Conservation (phyloP, 2,329 filamentous ascomycete genomes). For the Talaromyces rugulosus region DNA sequence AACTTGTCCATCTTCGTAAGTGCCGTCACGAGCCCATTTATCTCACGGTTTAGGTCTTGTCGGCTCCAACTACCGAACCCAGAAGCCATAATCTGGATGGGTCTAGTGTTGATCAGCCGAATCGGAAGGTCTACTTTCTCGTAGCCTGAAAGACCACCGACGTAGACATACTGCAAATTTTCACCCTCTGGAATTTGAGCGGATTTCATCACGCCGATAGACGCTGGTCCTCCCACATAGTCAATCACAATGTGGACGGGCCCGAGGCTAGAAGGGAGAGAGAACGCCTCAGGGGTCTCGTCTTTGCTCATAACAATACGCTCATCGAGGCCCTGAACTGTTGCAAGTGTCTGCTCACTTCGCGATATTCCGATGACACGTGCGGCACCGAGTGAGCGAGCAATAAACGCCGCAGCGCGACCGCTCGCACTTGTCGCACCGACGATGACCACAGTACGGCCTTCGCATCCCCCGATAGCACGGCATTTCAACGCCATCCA, state of each 20-base stretch:
- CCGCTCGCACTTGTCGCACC: background rate
- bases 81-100: background rate
- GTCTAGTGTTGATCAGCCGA: background rate
- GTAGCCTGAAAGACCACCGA: background rate
- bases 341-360: background rate
- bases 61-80: background rate
- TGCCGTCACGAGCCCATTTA: background rate
- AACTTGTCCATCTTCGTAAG: background rate
- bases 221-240: background rate
- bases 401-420: background rate
- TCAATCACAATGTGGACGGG: background rate
- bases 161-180: background rate
- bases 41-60: background rate
- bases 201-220: background rate
- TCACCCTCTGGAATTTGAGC: background rate
- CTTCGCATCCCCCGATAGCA: background rate
- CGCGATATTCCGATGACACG: conserved; percentile 1
- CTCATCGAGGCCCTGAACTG: background rate
- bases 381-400: background rate
- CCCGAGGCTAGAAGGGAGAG: background rate
- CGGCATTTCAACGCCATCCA: conserved; percentile 1
- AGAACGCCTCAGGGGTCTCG: background rate
- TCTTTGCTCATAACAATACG: background rate
- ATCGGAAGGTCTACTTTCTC: background rate
- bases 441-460: background rate